Conservation (phyloP, 208 protist genomes). For the Crithidia thermophila region DNA sequence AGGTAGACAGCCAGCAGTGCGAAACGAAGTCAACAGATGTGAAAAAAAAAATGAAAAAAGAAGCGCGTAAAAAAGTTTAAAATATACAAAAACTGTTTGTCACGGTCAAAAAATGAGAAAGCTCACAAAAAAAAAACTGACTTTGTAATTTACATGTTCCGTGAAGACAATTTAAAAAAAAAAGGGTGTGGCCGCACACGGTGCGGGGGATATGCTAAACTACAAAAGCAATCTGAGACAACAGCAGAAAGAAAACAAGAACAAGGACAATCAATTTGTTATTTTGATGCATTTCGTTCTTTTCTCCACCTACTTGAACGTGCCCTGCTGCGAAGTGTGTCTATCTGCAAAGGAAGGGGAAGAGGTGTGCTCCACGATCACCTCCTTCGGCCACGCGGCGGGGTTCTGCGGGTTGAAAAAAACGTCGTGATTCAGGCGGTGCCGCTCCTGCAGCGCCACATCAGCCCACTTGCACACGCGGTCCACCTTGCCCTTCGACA, state of each 20-base stretch:
- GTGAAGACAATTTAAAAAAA: neutral
- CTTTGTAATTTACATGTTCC: too few relatives aligned
- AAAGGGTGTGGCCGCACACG: neutral
- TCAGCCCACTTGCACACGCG: constrained; percentile 72
- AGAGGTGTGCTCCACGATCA: constrained; percentile 32
- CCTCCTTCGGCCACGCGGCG: constrained; percentile 47
- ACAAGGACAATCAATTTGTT: neutral
- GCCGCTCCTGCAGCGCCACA: constrained; percentile 39
- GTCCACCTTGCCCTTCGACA: constrained; percentile 58
- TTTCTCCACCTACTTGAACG: constrained; percentile 13
- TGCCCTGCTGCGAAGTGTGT: constrained; percentile 9
- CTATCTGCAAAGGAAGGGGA: constrained; percentile 32
- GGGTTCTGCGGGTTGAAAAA: constrained; percentile 66
- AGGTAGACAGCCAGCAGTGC: too few relatives aligned
- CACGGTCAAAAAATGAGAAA: constrained; percentile 4
- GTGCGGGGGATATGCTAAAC: too few relatives aligned
- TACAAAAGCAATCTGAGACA: neutral
- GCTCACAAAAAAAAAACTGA: neutral
- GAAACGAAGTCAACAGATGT: too few relatives aligned
- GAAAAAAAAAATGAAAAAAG: neutral
- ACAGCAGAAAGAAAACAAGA: neutral
- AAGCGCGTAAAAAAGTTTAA: neutral
- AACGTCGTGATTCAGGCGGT: constrained; percentile 43
- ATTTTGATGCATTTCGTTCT: neutral
- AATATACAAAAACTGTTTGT: too few relatives aligned